Percentiles rank a stretch among this genome's conserved stretches.
phyloP scores from a whole-genome alignment of 495 filamentous ascomycete genomes.

The Aspergillus diversus region DNA sequence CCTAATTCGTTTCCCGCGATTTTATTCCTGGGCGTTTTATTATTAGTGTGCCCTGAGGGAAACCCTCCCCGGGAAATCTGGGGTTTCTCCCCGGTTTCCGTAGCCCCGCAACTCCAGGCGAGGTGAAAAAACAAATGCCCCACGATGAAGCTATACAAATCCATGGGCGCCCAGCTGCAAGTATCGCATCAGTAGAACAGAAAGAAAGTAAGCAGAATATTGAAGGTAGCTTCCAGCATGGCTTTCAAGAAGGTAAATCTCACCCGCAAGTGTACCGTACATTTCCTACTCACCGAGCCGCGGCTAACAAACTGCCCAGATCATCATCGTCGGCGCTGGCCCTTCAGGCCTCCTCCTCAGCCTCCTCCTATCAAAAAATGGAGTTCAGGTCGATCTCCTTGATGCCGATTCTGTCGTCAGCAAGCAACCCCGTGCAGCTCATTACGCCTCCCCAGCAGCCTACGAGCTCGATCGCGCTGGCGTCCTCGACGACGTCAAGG shows the following conservation, averaged over 20 bases:
- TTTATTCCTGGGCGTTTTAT: background rate
- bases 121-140: background rate
- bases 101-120: conserved; percentile 15
- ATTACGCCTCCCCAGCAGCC: conserved; percentile 54
- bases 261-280: background rate
- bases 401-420: conserved; percentile 54
- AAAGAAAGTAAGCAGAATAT: background rate
- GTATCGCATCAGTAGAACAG: background rate
- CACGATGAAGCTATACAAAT: conserved; percentile 15
- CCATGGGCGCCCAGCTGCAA: background rate
- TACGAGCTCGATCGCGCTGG: conserved; percentile 59
- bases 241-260: conserved; percentile 29
- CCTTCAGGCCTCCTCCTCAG: conserved; percentile 60
- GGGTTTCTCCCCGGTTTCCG: conserved; percentile 14
- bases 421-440: conserved; percentile 58
- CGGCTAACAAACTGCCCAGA: conserved; percentile 22
- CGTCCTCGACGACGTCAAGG: conserved; percentile 55
- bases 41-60: background rate
- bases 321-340: conserved; percentile 60
- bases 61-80: conserved; percentile 7
- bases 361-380: conserved; percentile 56
- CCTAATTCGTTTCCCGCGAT: background rate
- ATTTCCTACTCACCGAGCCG: too few relatives aligned
- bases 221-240: conserved; percentile 6
- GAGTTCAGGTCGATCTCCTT: conserved; percentile 55